A percentile compares a stretch with the other conserved stretches of the same genome.
Evolutionary conservation across 2,329 filamentous ascomycete species (phyloP).

Genomic region (Emmonsiellopsis sp.): DNA sequence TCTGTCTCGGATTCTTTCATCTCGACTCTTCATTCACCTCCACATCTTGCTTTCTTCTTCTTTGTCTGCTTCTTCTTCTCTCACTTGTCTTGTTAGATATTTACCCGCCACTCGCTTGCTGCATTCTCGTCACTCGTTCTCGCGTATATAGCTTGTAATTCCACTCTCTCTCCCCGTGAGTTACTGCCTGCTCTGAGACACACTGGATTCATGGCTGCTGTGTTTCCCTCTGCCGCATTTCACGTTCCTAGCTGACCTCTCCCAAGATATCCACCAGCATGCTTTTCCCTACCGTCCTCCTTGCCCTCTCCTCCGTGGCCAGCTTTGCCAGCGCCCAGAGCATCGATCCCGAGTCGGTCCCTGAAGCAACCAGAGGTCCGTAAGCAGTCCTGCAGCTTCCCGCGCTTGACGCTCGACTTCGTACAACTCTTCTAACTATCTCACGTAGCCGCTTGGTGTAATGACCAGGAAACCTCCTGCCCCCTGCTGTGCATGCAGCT

Average conservation of each 20-base stretch:
- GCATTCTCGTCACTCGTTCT: too few relatives aligned
- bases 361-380: constrained; percentile 28
- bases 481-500: constrained; percentile 38
- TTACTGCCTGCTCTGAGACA: background rate
- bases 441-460: constrained; percentile 34
- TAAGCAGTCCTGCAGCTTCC: background rate
- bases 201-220: background rate
- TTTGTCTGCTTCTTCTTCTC: too few relatives aligned
- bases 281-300: constrained; percentile 17
- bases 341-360: constrained; percentile 31
- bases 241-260: too few relatives aligned
- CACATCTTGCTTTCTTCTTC: too few relatives aligned
- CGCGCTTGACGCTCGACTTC: background rate
- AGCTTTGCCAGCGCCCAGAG: constrained; percentile 27
- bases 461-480: constrained; percentile 32
- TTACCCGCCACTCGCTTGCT: too few relatives aligned
- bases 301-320: constrained; percentile 23
- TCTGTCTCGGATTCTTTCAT: too few relatives aligned
- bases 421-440: constrained; percentile 5
- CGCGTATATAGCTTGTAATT: too few relatives aligned
- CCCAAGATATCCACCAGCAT: constrained; percentile 9
- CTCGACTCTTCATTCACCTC: too few relatives aligned
- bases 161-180: background rate
- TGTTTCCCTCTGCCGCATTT: too few relatives aligned
- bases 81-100: too few relatives aligned